Base-by-base conservation (phyloP, 2,329 filamentous ascomycete genomes). In the Kalmusia sp. region DNA sequence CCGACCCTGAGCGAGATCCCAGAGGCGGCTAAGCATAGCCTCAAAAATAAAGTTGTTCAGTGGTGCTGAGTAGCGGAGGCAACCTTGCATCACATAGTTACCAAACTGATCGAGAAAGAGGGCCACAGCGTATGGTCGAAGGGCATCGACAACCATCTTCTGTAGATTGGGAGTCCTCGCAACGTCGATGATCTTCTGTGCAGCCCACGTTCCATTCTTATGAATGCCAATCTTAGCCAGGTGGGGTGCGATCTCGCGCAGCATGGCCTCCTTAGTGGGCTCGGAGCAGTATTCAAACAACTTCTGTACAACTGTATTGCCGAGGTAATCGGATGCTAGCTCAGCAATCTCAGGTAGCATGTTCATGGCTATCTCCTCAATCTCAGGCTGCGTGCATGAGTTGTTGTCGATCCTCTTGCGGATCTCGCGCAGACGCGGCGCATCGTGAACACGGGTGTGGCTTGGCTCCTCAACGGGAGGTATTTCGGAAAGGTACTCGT, bases 271-370 rank as follows among this genome's bases (percentile, higher is more conserved):
- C 65, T 96, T 93, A 35, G 93, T 86, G 35, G 87, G 81, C 72
- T 98, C 93, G 0, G 92, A 95, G 79, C 95, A 98, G 77, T 91
- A 92, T 75, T 99, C 93, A 70, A 99, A 99, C 39, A 99, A 81
- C 77, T 99, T 99, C 78, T 99, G 95, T 15, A 99, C 93, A n/a
- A 99, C 95, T 0, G 95, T 99, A 78, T 99, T 99, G 64, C 95
- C 95, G 27, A 99, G 84, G 68, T 99, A 99, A 76, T 99, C 95
- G 0, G 93, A 96, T 2, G 95, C 85, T 21, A 99, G 82, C 76
- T 99, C 95, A 3, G 93, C 92, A 71, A 99, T 95, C 74, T 99
- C 95, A 8, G 93, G 92, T 14, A 99, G 84, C 95, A 99, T 99
- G 58, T 91, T 91, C 56, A 91, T 82, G 34, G 95, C 95, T 58